phyloP scores from a whole-genome alignment of 306 rosid genomes.

The Cicer cuneatum region DNA sequence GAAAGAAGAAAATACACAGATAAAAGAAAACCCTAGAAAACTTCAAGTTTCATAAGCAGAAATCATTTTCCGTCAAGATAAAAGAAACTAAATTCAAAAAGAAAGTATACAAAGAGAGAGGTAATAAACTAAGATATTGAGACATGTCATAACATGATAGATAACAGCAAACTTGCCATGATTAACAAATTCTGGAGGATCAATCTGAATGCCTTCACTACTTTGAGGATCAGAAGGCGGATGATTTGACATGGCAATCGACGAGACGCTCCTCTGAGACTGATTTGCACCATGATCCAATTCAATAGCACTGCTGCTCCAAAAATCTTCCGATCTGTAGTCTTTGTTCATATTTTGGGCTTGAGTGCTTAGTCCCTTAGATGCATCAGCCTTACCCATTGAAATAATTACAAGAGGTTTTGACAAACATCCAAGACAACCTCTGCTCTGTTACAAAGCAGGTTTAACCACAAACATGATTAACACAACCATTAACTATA shows the following conservation, averaged over 20 bases:
- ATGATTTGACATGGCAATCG: conserved; percentile 49
- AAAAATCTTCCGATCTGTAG: conserved; percentile 66
- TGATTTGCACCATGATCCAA: conserved; percentile 60
- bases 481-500: conserved; percentile 47
- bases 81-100: conserved; percentile 18
- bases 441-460: conserved; percentile 89
- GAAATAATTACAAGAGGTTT: conserved; percentile 47
- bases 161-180: conserved; percentile 63
- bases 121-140: background rate
- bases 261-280: conserved; percentile 63
- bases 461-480: conserved; percentile 65
- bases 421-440: conserved; percentile 76
- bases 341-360: conserved; percentile 53
- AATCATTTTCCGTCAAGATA: conserved; percentile 9
- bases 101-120: background rate
- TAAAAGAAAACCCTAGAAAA: conserved; percentile 12
- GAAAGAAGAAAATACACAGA: background rate
- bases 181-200: conserved; percentile 70
- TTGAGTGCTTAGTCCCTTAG: conserved; percentile 55
- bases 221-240: conserved; percentile 51
- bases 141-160: no score
- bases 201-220: conserved; percentile 54
- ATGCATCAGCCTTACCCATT: conserved; percentile 58
- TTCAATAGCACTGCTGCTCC: conserved; percentile 74
- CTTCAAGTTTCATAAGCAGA: conserved; percentile 2